Conservation (phyloP, 2,329 filamentous ascomycete genomes). For the Aspergillus tamarii region DNA sequence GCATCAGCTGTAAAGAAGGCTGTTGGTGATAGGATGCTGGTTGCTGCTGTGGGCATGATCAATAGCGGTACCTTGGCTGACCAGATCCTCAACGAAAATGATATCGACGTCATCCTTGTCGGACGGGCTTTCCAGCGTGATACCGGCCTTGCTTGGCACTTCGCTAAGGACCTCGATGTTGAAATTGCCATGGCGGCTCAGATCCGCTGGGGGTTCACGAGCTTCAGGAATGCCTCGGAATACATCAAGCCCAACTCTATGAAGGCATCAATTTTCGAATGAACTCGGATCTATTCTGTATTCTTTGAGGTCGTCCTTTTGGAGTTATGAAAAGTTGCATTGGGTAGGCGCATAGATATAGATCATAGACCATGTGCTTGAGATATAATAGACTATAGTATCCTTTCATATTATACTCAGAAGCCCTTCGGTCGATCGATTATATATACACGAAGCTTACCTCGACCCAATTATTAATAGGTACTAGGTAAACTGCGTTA, state of each 20-base stretch:
- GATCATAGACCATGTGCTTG: background rate
- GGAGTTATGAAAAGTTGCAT: background rate
- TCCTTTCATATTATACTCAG: too few species aligned
- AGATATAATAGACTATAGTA: too few species aligned
- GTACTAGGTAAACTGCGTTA: too few species aligned
- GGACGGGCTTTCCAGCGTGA: slow-evolving; percentile 77
- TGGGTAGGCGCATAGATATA: background rate
- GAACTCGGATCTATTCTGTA: background rate
- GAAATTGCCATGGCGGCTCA: slow-evolving; percentile 36
- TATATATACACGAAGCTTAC: too few species aligned
- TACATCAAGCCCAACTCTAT: slow-evolving; percentile 15
- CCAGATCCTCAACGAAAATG: slow-evolving; percentile 56
- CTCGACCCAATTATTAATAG: too few species aligned
- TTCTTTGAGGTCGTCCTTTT: background rate
- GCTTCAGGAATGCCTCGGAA: slow-evolving; percentile 31
- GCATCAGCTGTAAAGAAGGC: slow-evolving; percentile 72
- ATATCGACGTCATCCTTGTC: slow-evolving; percentile 71
- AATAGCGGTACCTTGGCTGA: slow-evolving; percentile 70
- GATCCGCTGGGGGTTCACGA: slow-evolving; percentile 37
- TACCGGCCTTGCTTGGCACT: slow-evolving; percentile 29
- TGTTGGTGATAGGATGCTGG: slow-evolving; percentile 69
- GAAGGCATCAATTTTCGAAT: background rate
- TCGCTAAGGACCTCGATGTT: slow-evolving; percentile 33
- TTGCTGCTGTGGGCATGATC: slow-evolving; percentile 77
- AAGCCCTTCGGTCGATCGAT: too few species aligned